phyloP scores from a whole-genome alignment of 495 filamentous ascomycete species.

The Hypoxylon fragiforme region DNA sequence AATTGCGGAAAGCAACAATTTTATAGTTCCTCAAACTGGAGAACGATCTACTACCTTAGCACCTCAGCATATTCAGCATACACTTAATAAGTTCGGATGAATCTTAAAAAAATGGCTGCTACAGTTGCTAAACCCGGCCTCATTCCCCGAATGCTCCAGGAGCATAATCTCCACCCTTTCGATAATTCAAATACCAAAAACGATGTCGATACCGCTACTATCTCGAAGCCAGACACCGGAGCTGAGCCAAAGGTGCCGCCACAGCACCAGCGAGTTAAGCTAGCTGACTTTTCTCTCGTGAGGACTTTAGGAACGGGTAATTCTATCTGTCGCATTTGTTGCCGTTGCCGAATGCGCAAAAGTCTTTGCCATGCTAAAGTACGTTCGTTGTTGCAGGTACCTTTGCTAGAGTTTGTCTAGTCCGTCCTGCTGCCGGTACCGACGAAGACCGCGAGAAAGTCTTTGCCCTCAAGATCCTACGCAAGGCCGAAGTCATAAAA shows the following conservation, averaged over 20 bases:
- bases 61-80: no score
- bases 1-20: conserved; percentile 16
- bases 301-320: conserved; percentile 90
- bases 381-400: conserved; percentile 65
- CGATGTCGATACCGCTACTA: not conserved
- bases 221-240: conserved; percentile 17
- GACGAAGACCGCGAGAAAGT: conserved; percentile 67
- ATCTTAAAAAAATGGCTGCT: conserved; percentile 37
- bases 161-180: conserved; percentile 19
- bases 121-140: conserved; percentile 35
- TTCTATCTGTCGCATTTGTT: conserved; percentile 3
- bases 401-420: conserved; percentile 93
- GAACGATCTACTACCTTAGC: not conserved
- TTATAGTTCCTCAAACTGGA: not conserved
- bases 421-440: conserved; percentile 60
- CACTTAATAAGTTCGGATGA: conserved; percentile 29
- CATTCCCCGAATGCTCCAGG: conserved; percentile 28
- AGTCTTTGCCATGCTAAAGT: conserved; percentile 14
- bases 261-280: conserved; percentile 39
- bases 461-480: conserved; percentile 90
- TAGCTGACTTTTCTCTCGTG: conserved; percentile 80
- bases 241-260: conserved; percentile 37
- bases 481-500: conserved; percentile 84
- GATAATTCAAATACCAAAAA: conserved; percentile 14
- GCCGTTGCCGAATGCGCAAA: conserved; percentile 8